A percentile compares a stretch with the other conserved stretches of the same genome.
These are phyloP conservation scores for Entomortierella lignicola DNA, from an alignment of 192 early-diverging fungal species.

Conservation along the genomic window DNA sequence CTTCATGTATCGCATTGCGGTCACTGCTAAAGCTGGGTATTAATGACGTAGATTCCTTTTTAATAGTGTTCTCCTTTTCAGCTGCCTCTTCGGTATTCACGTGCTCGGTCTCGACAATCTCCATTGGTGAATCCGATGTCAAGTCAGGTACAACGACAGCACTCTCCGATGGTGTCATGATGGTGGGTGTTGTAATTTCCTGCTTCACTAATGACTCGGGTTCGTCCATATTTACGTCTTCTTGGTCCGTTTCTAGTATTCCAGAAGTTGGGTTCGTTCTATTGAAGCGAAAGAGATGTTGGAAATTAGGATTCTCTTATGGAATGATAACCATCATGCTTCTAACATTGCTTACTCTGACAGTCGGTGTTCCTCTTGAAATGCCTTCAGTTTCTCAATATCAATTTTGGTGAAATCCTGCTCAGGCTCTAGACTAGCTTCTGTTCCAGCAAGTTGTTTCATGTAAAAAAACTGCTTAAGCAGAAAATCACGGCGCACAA, in stretches of 20 bases:
- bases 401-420: slow-evolving; percentile 49
- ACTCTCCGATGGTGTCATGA: slow-evolving; percentile 49
- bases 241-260: slow-evolving; percentile 8
- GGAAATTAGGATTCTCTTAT: background rate
- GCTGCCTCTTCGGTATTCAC: slow-evolving; percentile 11
- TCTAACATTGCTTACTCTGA: slow-evolving; percentile 41
- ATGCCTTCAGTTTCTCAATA: slow-evolving; percentile 39
- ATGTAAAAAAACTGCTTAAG: slow-evolving; percentile 54
- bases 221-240: slow-evolving; percentile 32
- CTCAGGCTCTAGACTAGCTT: slow-evolving; percentile 47
- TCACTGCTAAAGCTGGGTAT: slow-evolving; percentile 24
- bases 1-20: slow-evolving; percentile 4
- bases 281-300: background rate
- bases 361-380: slow-evolving; percentile 47
- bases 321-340: background rate
- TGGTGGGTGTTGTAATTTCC: slow-evolving; percentile 44
- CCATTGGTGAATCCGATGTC: slow-evolving; percentile 41
- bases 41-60: slow-evolving; percentile 38
- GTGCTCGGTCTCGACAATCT: slow-evolving; percentile 23
- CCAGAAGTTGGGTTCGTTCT: slow-evolving; percentile 36
- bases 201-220: slow-evolving; percentile 30
- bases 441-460: slow-evolving; percentile 52
- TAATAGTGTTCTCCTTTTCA: slow-evolving; percentile 25
- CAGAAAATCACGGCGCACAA: slow-evolving; percentile 40
- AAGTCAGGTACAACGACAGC: slow-evolving; percentile 46